A percentile compares a stretch with the other conserved stretches of the same genome.
These are phyloP conservation scores for Primulina eburnea DNA, from an alignment of 257 asterid species.

Conservation along the genomic window DNA sequence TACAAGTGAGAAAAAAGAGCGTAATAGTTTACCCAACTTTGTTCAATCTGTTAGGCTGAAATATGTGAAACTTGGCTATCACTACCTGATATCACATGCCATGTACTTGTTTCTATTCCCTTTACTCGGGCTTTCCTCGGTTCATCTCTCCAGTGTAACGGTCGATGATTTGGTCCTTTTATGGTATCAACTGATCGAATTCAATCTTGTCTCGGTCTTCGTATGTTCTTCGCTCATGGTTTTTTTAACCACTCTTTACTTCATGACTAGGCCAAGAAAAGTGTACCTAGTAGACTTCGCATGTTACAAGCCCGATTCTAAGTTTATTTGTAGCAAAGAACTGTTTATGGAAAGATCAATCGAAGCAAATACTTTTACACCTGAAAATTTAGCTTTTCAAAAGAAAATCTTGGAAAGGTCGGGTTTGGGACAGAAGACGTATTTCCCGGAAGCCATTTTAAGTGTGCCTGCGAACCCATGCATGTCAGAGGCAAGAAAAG, in stretches of 20 bases:
- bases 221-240: constrained; percentile 17
- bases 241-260: constrained; percentile 18
- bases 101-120: constrained; percentile 23
- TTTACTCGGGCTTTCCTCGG: not conserved
- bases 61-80: constrained; percentile 38
- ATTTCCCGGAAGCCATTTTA: constrained; percentile 51
- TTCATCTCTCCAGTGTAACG: constrained; percentile 15
- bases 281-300: constrained; percentile 25
- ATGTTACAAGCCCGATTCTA: constrained; percentile 20
- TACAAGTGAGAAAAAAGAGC: not conserved
- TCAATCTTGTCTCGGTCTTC: constrained; percentile 19
- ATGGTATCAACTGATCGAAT: constrained; percentile 16
- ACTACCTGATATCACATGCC: constrained; percentile 27
- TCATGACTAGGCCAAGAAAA: constrained; percentile 24
- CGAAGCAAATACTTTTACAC: constrained; percentile 23
- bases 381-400: constrained; percentile 55
- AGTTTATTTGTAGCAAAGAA: constrained; percentile 22
- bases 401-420: constrained; percentile 60
- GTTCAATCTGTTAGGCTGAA: constrained; percentile 31
- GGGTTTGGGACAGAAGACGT: constrained; percentile 71
- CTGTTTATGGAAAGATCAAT: constrained; percentile 4
- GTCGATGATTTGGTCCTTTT: constrained; percentile 10
- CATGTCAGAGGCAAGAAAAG: constrained; percentile 63
- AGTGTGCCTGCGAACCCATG: constrained; percentile 47
- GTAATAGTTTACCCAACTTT: constrained; percentile 50